Evolutionary conservation across 2,329 filamentous ascomycete species (phyloP), one percentile per base, ranked within the genome.

Genomic region (Rutstroemia sp.): DNA sequence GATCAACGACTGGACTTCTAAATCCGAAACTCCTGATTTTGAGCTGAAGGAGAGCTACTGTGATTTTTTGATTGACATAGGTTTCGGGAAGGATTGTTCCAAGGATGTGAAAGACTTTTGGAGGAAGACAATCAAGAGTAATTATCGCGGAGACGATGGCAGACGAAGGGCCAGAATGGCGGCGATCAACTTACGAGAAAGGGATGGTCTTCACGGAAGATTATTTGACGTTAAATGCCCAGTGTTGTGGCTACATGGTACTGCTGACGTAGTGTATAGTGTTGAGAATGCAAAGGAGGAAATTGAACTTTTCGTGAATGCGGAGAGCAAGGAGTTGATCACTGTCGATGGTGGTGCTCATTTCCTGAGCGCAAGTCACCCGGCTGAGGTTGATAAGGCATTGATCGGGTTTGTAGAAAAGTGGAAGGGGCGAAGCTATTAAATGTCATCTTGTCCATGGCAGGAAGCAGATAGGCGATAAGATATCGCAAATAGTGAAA

Each of bases 101-200:
- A 59, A 67, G 4, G 73, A 75, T 59, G 68, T 67, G 3, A 58
- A 71, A 1, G 61, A 69, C 0, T 78, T 76, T 66, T 81, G 78
- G 78, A 71, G 70, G 36, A 65, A 69, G 51, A 75, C 73, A 0
- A 63, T 80, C 17, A 73, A 73, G 64, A 64, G 68, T 8, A 71
- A 78, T 0, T 81, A 81, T 63, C 66, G 60, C 7, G 78, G 77
- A 10, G 75, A 80, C 56, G 72, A 77, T 58, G 78, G 78, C 3
- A 70, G 76, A n/a, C 72, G 65, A 60, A 78, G 77, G 68, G 65
- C 77, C 36, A 69, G 73, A 50, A 74, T 78, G 68, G 75, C 77
- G 0, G 68, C 74, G 5, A 68, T 71, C 8, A 73, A 71, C 60
- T 67, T 81, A 6, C 50, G 76, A 12, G 74, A 76, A 57, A 67